Conservation (phyloP, 2,329 filamentous ascomycete species). For the Beauveria sp. region DNA sequence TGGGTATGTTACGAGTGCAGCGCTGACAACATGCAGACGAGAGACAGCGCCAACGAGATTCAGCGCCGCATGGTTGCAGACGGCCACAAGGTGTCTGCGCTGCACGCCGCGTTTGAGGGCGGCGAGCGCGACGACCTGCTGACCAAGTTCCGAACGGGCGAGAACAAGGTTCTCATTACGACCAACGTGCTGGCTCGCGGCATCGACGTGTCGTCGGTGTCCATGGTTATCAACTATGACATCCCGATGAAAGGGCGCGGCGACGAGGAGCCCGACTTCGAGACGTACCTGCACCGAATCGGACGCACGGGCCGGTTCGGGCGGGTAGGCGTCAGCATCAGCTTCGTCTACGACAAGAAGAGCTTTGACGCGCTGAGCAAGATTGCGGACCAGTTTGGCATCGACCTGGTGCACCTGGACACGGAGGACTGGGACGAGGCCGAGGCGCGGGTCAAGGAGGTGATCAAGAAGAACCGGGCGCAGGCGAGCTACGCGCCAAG, state of each 20-base stretch:
- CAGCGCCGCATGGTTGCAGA: slow-evolving; percentile 79
- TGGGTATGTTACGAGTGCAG: not conserved
- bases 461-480: slow-evolving; percentile 65
- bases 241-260: slow-evolving; percentile 68
- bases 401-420: slow-evolving; percentile 73
- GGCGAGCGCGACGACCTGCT: slow-evolving; percentile 75
- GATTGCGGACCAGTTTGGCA: slow-evolving; percentile 76
- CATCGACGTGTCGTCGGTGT: slow-evolving; percentile 86
- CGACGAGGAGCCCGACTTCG: slow-evolving; percentile 78
- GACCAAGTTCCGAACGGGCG: slow-evolving; percentile 75
- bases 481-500: slow-evolving; percentile 46
- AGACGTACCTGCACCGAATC: slow-evolving; percentile 97
- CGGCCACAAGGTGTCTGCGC: slow-evolving; percentile 82
- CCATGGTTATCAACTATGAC: slow-evolving; percentile 98
- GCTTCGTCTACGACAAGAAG: slow-evolving; percentile 80
- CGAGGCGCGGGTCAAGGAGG: slow-evolving; percentile 71
- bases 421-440: slow-evolving; percentile 87
- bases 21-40: slow-evolving; percentile 48
- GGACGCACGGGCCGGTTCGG: slow-evolving; percentile 95
- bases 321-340: slow-evolving; percentile 91
- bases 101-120: slow-evolving; percentile 85
- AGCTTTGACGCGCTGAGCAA: slow-evolving; percentile 71
- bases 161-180: slow-evolving; percentile 92
- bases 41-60: slow-evolving; percentile 78
- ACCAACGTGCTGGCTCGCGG: slow-evolving; percentile 95